Evolutionary conservation across 208 protist species (phyloP), one percentile per base, ranked within the genome.

Genomic region (Trypanosoma lewisi): DNA sequence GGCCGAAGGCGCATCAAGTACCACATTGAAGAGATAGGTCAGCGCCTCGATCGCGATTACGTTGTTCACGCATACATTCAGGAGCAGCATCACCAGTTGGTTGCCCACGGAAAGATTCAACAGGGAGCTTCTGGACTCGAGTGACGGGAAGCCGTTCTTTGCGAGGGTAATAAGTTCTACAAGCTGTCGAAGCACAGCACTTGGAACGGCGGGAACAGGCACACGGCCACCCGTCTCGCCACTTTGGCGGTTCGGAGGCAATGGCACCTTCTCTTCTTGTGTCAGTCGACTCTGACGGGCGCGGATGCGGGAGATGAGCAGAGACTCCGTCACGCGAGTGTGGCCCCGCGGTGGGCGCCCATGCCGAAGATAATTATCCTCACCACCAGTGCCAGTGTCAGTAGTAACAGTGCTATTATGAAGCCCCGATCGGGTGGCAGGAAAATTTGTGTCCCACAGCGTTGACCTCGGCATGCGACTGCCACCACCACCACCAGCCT

Each of bases 141-240:
- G 11, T 25, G 56, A 23, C 12, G 51, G 9, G 21, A 53, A 31
- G 6, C 28, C 37, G 39, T 31, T 30, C 17, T 61, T 58, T 21
- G 47, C 45, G 7, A 72, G 44, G 14, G 51, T 54, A 52, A 72
- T 57, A 23, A 65, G 56, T 34, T 72, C 58, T 21, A 72, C 42
- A 30, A 65, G 41, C 19, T 61, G 58, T 17, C 53, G 27, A 28
- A 72, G 42, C 19, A 72, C 44, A 17, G 31, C 14, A 21, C 11
- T 37, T 5, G 67, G 67, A 1, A 72, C 45, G 1, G 58, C 6
- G 8, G 52, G 52, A 30, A 61, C 45, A 4, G 53, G 21, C 2
- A 16, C 47, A 27, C 47, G 41, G 3, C 23, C 14, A 36, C 63
- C 52, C 33, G 42, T 56, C 17, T 19, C 44, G 19, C 63, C 45